Conservation (phyloP, 306 rosid species). For the Ormosia emarginata region DNA sequence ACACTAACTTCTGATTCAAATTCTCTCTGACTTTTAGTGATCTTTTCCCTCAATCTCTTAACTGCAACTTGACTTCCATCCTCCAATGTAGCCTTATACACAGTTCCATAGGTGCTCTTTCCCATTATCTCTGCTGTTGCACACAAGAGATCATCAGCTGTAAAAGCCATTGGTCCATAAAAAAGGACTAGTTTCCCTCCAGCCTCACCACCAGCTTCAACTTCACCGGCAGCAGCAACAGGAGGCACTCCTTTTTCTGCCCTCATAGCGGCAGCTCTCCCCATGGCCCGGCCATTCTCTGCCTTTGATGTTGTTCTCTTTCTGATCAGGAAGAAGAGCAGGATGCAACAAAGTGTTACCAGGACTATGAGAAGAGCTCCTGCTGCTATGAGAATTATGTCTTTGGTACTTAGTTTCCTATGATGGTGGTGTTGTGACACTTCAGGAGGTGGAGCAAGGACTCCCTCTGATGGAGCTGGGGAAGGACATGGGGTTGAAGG, state of each 20-base stretch:
- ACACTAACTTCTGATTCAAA: slow-evolving; percentile 62
- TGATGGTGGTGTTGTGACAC: slow-evolving; percentile 26
- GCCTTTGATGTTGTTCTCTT: slow-evolving; percentile 42
- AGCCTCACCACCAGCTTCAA: slow-evolving; percentile 51
- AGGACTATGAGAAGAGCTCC: slow-evolving; percentile 52
- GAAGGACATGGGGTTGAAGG: slow-evolving; percentile 51
- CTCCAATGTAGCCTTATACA: slow-evolving; percentile 74
- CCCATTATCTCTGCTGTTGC: slow-evolving; percentile 88
- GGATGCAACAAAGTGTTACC: slow-evolving; percentile 45
- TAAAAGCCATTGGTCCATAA: slow-evolving; percentile 61
- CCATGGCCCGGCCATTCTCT: slow-evolving; percentile 21
- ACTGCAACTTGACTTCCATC: slow-evolving; percentile 83
- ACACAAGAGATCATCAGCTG: slow-evolving; percentile 81
- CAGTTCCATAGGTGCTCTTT: slow-evolving; percentile 79
- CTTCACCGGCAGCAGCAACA: slow-evolving; percentile 36
- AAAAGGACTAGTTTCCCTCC: slow-evolving; percentile 80
- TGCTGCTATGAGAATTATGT: slow-evolving; percentile 66
- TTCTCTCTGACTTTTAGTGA: slow-evolving; percentile 65
- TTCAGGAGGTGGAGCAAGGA: slow-evolving; percentile 32
- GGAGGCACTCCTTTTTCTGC: slow-evolving; percentile 55
- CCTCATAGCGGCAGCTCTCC: slow-evolving; percentile 12
- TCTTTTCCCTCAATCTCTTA: slow-evolving; percentile 80
- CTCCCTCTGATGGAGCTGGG: slow-evolving; percentile 43
- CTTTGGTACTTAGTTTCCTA: slow-evolving; percentile 56
- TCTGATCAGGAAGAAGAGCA: slow-evolving; percentile 53